Percentiles rank a stretch among this genome's conserved stretches.
These are phyloP conservation scores for Fragaria iinumae DNA, from an alignment of 306 rosid species.

Conservation along the genomic window DNA sequence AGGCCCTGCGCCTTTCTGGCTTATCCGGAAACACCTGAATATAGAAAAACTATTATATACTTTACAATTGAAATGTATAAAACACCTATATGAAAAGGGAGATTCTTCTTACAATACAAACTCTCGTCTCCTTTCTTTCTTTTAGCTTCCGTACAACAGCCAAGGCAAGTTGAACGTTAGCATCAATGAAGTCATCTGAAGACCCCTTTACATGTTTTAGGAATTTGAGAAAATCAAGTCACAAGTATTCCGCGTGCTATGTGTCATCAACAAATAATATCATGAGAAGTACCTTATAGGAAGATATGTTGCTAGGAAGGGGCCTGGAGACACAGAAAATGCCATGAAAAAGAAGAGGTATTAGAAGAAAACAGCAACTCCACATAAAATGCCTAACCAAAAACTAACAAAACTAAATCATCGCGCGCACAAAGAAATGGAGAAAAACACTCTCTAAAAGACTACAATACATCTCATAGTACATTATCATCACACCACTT, in stretches of 20 bases:
- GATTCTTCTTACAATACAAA: constrained; percentile 66
- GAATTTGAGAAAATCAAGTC: constrained; percentile 76
- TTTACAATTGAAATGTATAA: neutral
- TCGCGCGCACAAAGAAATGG: neutral
- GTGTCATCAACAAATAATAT: constrained; percentile 36
- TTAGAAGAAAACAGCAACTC: constrained; percentile 17
- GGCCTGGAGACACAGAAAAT: constrained; percentile 55
- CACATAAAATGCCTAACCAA: constrained; percentile 14
- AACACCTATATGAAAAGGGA: constrained; percentile 15
- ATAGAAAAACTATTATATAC: constrained; percentile 18
- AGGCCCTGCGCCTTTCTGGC: constrained; percentile 86
- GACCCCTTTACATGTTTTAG: constrained; percentile 97
- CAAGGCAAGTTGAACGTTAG: constrained; percentile 87
- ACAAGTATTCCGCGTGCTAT: constrained; percentile 36
- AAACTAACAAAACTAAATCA: neutral
- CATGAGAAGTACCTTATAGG: constrained; percentile 77
- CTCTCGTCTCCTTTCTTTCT: constrained; percentile 64
- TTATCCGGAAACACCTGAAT: constrained; percentile 92
- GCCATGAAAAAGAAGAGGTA: constrained; percentile 19
- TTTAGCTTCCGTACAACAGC: constrained; percentile 82
- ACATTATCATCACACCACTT: neutral
- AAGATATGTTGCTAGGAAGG: constrained; percentile 75
- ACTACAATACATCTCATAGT: neutral
- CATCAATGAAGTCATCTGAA: constrained; percentile 99
- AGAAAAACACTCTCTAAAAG: neutral